Evolutionary conservation across 768 basidiomycete species (phyloP).

Genomic region (Tricholoma sp.): DNA sequence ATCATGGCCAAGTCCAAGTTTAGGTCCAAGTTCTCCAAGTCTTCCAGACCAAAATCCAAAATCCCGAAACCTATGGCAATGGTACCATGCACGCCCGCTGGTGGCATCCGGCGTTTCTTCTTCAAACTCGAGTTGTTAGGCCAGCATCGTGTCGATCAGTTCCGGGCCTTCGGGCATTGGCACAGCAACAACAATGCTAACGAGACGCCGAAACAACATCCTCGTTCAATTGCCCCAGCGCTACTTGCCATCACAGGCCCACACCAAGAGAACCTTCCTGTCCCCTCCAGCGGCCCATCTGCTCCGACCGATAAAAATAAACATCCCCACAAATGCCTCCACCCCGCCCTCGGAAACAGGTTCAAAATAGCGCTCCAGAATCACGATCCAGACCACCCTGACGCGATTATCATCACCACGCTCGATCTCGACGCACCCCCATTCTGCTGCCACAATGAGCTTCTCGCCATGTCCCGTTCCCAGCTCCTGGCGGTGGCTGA

Average conservation of each 20-base stretch:
- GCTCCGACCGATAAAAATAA: not conserved
- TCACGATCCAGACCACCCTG: slow-evolving; percentile 41
- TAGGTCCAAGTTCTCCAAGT: slow-evolving; percentile 1
- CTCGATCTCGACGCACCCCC: slow-evolving; percentile 50
- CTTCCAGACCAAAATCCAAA: slow-evolving; percentile 2
- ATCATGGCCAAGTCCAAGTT: not conserved
- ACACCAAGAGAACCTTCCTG: slow-evolving; percentile 3
- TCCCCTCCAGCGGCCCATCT: not conserved
- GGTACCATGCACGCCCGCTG: slow-evolving; percentile 7
- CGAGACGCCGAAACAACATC: not conserved
- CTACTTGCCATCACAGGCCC: not conserved
- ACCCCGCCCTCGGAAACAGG: not conserved
- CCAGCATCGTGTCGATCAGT: slow-evolving; percentile 8
- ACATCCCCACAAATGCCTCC: not conserved
- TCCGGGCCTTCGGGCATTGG: slow-evolving; percentile 9
- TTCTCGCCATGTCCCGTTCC: slow-evolving; percentile 54
- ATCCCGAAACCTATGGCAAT: not conserved
- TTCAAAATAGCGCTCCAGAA: slow-evolving; percentile 56
- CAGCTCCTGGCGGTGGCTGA: slow-evolving; percentile 50
- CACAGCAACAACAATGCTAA: slow-evolving; percentile 14
- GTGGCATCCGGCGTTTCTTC: slow-evolving; percentile 32
- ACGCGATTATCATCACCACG: slow-evolving; percentile 60
- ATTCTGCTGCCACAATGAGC: slow-evolving; percentile 73
- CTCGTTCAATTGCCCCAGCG: not conserved
- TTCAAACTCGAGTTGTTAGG: slow-evolving; percentile 32